Evolutionary conservation across 208 protist species (phyloP).

Genomic region (Trichomonas gallinae): DNA sequence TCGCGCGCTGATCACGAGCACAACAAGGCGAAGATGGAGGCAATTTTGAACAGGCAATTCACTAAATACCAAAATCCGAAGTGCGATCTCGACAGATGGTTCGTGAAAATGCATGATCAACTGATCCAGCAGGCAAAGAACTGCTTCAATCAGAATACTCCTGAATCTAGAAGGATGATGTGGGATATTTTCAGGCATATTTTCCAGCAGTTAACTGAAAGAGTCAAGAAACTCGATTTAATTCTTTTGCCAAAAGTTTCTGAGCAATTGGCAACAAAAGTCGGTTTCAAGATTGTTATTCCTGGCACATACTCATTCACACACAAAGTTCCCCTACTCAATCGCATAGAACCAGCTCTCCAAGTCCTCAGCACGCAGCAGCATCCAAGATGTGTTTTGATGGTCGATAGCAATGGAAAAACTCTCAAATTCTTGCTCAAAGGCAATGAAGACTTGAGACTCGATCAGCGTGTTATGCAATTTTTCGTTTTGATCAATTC

Average conservation of each 20-base stretch:
- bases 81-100: neutral
- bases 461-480: conserved; percentile 20
- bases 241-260: neutral
- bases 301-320: neutral
- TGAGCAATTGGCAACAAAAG: neutral
- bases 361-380: conserved; percentile 4
- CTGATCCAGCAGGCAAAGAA: neutral
- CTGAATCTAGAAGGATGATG: neutral
- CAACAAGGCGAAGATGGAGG: neutral
- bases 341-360: neutral
- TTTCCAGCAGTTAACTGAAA: neutral
- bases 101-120: neutral
- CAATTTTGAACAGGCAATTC: neutral
- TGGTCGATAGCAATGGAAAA: neutral
- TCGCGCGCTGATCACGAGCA: neutral
- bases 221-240: neutral
- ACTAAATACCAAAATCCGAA: neutral
- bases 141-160: neutral
- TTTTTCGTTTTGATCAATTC: neutral
- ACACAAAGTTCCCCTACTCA: neutral
- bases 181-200: neutral
- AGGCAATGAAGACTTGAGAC: neutral
- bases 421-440: neutral
- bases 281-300: neutral
- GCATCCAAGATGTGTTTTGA: conserved; percentile 6